These are phyloP conservation scores for Epichloe brachyelytri DNA, from an alignment of 2,329 filamentous ascomycete species.

Conservation along the genomic window DNA sequence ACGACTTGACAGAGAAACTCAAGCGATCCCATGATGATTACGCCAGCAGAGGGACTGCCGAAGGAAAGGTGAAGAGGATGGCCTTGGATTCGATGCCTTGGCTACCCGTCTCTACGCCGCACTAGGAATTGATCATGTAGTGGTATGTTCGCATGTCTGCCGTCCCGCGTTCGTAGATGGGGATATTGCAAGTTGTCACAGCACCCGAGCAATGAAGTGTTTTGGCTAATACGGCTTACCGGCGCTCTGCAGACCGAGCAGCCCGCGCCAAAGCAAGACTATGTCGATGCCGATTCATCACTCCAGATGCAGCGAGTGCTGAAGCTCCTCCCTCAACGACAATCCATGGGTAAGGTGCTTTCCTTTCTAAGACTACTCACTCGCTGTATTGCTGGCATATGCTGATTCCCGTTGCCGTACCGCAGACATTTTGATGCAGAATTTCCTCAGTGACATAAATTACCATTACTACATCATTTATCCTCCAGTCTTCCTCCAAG, in stretches of 20 bases:
- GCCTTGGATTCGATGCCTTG: constrained; percentile 9
- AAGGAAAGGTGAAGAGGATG: constrained; percentile 1
- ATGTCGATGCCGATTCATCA: constrained; percentile 10
- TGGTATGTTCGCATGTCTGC: neutral
- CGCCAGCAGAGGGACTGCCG: neutral
- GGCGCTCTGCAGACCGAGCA: constrained; percentile 7
- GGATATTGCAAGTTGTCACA: too few relatives aligned
- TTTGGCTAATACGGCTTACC: neutral
- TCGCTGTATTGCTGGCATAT: neutral
- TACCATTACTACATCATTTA: constrained; percentile 22
- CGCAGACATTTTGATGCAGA: constrained; percentile 16
- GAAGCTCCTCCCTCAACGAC: constrained; percentile 12
- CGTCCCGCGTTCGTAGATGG: neutral
- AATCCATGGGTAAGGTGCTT: constrained; percentile 13
- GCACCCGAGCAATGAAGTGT: neutral
- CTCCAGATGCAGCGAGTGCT: constrained; percentile 14
- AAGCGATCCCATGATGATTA: constrained; percentile 3
- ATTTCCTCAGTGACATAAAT: constrained; percentile 19
- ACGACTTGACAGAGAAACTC: constrained; percentile 3
- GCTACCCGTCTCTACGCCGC: constrained; percentile 12
- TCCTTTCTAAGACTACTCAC: neutral
- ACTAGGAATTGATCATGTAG: constrained; percentile 10
- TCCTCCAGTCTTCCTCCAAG: constrained; percentile 15
- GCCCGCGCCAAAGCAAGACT: constrained; percentile 8
- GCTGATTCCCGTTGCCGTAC: neutral